A percentile compares a stretch with the other conserved stretches of the same genome.
Evolutionary conservation across 306 rosid genomes (phyloP).

Genomic region (Dryas octopetala): DNA sequence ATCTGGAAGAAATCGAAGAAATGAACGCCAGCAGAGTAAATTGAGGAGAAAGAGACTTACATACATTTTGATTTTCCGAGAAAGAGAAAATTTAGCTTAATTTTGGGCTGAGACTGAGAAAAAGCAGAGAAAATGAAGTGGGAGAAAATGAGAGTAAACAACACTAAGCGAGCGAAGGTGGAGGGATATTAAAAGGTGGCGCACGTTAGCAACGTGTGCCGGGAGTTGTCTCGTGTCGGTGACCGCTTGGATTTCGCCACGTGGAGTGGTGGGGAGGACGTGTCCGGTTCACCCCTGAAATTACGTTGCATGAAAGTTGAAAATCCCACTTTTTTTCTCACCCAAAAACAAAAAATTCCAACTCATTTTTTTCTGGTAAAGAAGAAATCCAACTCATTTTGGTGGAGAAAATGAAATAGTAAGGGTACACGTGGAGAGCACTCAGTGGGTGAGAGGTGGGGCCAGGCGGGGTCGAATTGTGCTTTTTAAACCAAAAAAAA

Average conservation of each 20-base stretch:
- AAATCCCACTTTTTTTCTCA: neutral
- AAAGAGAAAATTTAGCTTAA: slow-evolving; percentile 22
- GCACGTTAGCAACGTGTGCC: slow-evolving; percentile 41
- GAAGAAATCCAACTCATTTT: neutral
- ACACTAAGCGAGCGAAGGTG: neutral
- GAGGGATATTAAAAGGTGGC: slow-evolving; percentile 7
- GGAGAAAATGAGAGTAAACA: neutral
- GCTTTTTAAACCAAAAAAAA: neutral
- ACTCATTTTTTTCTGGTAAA: neutral
- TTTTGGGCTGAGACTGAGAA: slow-evolving; percentile 5
- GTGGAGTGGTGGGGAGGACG: slow-evolving; percentile 22
- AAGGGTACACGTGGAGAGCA: neutral
- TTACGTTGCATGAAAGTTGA: slow-evolving; percentile 14
- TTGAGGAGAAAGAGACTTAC: slow-evolving; percentile 21
- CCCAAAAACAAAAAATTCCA: neutral
- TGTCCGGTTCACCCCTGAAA: slow-evolving; percentile 12
- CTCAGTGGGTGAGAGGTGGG: neutral
- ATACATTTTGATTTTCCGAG: slow-evolving; percentile 7
- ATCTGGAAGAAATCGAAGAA: neutral
- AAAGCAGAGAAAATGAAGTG: neutral
- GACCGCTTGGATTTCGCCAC: slow-evolving; percentile 28
- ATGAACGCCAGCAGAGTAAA: neutral
- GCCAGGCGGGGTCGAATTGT: too few species aligned
- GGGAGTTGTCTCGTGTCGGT: slow-evolving; percentile 52
- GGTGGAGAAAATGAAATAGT: neutral